Percentiles rank a stretch among this genome's conserved stretches.
These are phyloP conservation scores for Paecilomyces niveus DNA, from an alignment of 2,329 filamentous ascomycete genomes.

Conservation along the genomic window DNA sequence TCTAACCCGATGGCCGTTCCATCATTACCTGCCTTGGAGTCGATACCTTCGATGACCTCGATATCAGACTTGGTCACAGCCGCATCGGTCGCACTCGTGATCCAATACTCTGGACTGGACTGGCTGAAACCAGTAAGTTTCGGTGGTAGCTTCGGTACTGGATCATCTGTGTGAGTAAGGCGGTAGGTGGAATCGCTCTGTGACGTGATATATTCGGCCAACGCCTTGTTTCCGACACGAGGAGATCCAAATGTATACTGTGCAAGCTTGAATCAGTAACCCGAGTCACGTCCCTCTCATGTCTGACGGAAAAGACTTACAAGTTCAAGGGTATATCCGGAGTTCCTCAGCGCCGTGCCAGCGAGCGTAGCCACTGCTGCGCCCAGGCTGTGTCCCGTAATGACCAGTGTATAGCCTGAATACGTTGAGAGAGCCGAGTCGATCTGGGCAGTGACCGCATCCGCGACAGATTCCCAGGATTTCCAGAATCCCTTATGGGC, in stretches of 20 bases:
- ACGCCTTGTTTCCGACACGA: conserved; percentile 32
- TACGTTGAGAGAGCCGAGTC: conserved; percentile 28
- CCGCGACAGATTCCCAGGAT: conserved; percentile 29
- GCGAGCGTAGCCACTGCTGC: conserved; percentile 42
- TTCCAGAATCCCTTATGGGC: conserved; percentile 39
- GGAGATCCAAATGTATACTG: conserved; percentile 39
- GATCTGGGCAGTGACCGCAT: conserved; percentile 29
- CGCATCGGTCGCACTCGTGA: conserved; percentile 22
- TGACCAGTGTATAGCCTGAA: conserved; percentile 34
- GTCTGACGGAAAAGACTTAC: conserved; percentile 18
- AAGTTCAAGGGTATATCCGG: conserved; percentile 31
- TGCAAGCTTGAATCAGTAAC: background rate
- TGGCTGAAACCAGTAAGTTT: conserved; percentile 25
- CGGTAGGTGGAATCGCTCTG: conserved; percentile 28
- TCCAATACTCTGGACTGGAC: conserved; percentile 36
- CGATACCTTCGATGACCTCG: conserved; percentile 23
- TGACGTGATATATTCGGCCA: conserved; percentile 31
- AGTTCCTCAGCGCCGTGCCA: conserved; percentile 33
- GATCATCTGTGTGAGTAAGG: conserved; percentile 31
- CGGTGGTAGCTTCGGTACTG: conserved; percentile 32
- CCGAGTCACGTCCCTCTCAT: background rate
- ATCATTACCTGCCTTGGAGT: conserved; percentile 26
- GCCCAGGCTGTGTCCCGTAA: conserved; percentile 44
- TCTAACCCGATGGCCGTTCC: conserved; percentile 16
- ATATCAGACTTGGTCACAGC: conserved; percentile 25